Percentiles rank a stretch among this genome's conserved stretches.
Conservation (phyloP, 192 early-diverging fungal species). For the Bifiguratus adelaidae region DNA sequence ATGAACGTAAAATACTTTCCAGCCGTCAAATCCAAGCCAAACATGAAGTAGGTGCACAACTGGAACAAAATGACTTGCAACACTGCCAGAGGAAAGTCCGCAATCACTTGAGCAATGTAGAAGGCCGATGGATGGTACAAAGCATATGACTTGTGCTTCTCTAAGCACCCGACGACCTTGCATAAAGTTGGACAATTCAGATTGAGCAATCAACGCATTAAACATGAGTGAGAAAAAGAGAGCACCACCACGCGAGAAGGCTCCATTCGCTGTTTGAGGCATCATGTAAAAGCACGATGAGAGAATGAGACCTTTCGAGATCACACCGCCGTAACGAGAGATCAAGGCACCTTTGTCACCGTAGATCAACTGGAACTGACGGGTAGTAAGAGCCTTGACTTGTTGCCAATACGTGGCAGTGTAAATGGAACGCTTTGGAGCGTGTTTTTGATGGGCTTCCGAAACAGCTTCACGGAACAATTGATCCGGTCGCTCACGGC, state of each 20-base stretch:
- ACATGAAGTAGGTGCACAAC: conserved; percentile 52
- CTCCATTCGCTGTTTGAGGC: conserved; percentile 34
- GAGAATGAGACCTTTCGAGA: conserved; percentile 47
- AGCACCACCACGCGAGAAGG: conserved; percentile 62
- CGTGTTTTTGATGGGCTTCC: conserved; percentile 40
- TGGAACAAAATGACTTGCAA: conserved; percentile 44
- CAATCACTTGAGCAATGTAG: conserved; percentile 45
- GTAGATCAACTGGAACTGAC: conserved; percentile 48
- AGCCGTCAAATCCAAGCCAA: conserved; percentile 40
- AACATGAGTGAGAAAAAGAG: conserved; percentile 62
- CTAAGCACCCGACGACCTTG: conserved; percentile 50
- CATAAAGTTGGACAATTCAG: conserved; percentile 56
- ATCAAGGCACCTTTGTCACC: conserved; percentile 30
- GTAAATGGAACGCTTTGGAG: conserved; percentile 40
- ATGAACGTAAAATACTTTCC: conserved; percentile 52
- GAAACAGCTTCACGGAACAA: conserved; percentile 34
- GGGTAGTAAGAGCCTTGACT: conserved; percentile 38
- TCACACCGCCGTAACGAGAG: conserved; percentile 35
- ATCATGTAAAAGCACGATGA: conserved; percentile 49
- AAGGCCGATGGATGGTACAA: conserved; percentile 59
- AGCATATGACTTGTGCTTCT: conserved; percentile 63
- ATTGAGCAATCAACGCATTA: conserved; percentile 54
- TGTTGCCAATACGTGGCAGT: conserved; percentile 52
- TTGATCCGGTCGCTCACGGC: conserved; percentile 10
- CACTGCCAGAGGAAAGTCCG: conserved; percentile 42